Base-by-base conservation (phyloP, 2,329 filamentous ascomycete genomes). In the Trichoderma brevicompactum region DNA sequence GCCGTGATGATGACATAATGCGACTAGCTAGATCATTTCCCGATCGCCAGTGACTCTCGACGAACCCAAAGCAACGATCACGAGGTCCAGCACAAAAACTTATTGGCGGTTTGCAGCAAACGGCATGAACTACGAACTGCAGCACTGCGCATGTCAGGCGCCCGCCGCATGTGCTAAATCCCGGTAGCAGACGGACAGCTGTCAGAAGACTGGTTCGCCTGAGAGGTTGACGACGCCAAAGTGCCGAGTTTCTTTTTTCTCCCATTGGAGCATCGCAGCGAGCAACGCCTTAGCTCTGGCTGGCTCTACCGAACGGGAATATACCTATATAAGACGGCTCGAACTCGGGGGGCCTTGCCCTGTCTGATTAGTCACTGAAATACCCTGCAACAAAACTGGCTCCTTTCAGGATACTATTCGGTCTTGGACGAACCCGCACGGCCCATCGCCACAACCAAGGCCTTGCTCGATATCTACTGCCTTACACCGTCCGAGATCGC, bases 381-480 rank as follows among this genome's bases (percentile, higher is more conserved):
- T 53, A 28, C 32, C n/a, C 19, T 40, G 19, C 34, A 65, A 32
- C 59, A 82, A 60, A 79, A 70, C 74, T 82, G 81, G 81, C 81
- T 75, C 79, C 78, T 58, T 79, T 80, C 60, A 75, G 75, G 65
- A 28, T 44, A 46, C 76, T 79, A 70, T 79, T 81, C 70, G 71
- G 74, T 66, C 74, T 71, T 64, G 71, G 71, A 66, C 73, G 66
- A 19, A n/a, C 72, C 46, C 72, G 74, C 56, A 70, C 74, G 64
- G 79, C 76, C 56, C 74, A 75, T 49, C 82, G 77, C 69, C 78
- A 81, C 70, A 79, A 75, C 28, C 78, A 79, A 62, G 83, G 78
- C 68, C 77, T 90, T 68, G 75, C 92, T 56, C 85, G 89, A 70
- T 88, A 87, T 75, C 81, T 94, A 67, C 88, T 93, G 72, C 89